Conservation (phyloP, 1,284 basidiomycete genomes). For the Wallemia hederae region DNA sequence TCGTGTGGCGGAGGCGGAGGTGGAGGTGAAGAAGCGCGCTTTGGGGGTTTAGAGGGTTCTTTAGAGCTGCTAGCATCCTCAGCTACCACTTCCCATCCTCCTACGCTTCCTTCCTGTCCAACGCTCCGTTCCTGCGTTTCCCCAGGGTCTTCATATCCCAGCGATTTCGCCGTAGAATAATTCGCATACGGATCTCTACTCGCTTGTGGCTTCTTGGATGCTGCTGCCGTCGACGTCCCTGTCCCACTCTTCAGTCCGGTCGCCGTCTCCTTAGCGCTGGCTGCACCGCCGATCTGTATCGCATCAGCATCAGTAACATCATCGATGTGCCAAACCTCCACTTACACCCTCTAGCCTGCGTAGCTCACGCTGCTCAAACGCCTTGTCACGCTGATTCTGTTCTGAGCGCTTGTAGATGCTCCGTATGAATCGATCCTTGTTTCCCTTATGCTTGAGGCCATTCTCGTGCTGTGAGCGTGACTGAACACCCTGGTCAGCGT, state of each 20-base stretch:
- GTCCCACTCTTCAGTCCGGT: background rate
- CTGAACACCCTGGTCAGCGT: constrained; percentile 12
- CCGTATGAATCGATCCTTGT: constrained; percentile 66
- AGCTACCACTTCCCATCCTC: background rate
- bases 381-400: constrained; percentile 52
- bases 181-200: background rate
- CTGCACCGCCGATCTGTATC: background rate
- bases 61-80: too few species aligned
- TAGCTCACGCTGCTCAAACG: constrained; percentile 64
- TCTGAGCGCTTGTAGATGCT: constrained; percentile 80
- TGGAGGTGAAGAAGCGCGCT: background rate
- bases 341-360: constrained; percentile 49
- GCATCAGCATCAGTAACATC: background rate
- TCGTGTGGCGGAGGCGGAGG: background rate
- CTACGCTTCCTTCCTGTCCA: background rate
- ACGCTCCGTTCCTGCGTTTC: background rate
- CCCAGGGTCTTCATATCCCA: background rate
- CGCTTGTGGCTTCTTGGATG: background rate
- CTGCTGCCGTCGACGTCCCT: background rate
- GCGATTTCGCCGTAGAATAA: background rate
- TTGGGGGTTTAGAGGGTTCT: background rate
- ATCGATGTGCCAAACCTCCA: constrained; percentile 1
- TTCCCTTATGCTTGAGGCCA: constrained; percentile 77
- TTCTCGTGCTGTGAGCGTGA: constrained; percentile 77
- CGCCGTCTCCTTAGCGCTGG: background rate